These are phyloP conservation scores for Lactarius sanguifluus DNA, from an alignment of 768 basidiomycete genomes.

Conservation along the genomic window DNA sequence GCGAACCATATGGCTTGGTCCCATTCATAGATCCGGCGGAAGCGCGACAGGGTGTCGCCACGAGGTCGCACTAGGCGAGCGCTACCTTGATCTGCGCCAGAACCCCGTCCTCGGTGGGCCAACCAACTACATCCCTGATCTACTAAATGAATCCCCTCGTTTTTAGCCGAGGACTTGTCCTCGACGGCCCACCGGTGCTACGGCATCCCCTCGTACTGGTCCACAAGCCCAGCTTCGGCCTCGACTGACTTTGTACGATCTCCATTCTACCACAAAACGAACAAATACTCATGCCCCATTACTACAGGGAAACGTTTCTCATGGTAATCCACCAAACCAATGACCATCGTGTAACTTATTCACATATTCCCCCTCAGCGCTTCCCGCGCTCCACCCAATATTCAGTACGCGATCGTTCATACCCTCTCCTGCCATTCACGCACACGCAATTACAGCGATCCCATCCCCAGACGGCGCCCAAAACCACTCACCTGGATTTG, in stretches of 20 bases:
- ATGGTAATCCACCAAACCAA: constrained; percentile 18
- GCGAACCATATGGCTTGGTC: too few species aligned
- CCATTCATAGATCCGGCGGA: constrained; percentile 17
- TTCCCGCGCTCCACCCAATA: constrained; percentile 27
- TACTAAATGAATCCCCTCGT: not conserved
- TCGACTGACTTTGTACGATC: constrained; percentile 29
- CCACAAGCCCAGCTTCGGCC: constrained; percentile 11
- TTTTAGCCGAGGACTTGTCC: constrained; percentile 28
- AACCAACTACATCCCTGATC: not conserved
- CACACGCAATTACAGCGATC: constrained; percentile 13
- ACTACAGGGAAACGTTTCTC: constrained; percentile 29
- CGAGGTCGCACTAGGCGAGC: constrained; percentile 12
- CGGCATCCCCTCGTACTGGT: constrained; percentile 20
- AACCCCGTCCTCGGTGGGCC: constrained; percentile 31
- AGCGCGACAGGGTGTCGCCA: constrained; percentile 26
- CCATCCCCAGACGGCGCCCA: constrained; percentile 15
- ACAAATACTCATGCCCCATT: not conserved
- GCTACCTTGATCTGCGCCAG: constrained; percentile 25
- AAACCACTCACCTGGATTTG: constrained; percentile 28
- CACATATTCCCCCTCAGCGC: constrained; percentile 6
- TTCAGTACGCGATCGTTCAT: constrained; percentile 19
- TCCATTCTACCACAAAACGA: not conserved
- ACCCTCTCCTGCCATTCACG: not conserved
- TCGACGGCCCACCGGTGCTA: constrained; percentile 23
- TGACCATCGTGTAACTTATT: too few species aligned